phyloP scores from a whole-genome alignment of 495 filamentous ascomycete species.

The Lophiotrema nucula region DNA sequence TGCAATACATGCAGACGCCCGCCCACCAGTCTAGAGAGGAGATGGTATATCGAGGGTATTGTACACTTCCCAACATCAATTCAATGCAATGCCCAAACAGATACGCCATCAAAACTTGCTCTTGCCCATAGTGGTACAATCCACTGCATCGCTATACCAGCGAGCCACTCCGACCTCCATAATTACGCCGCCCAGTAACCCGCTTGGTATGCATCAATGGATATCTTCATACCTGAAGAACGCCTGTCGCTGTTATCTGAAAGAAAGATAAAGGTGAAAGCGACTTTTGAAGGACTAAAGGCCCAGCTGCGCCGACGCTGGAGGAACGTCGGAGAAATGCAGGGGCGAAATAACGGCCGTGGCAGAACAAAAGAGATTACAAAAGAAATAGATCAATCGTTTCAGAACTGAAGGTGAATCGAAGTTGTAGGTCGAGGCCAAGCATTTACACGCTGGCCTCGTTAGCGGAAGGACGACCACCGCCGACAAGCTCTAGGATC shows the following conservation, averaged over 20 bases:
- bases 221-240: neutral
- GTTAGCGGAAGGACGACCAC: conserved; percentile 40
- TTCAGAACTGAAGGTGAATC: conserved; percentile 6
- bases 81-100: conserved; percentile 1
- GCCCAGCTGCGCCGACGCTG: conserved; percentile 15
- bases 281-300: conserved; percentile 10
- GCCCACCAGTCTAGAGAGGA: conserved; percentile 31
- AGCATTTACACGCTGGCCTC: conserved; percentile 5
- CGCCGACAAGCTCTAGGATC: conserved; percentile 83
- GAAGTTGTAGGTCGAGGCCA: neutral
- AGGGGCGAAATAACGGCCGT: conserved; percentile 17
- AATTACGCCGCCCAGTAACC: neutral
- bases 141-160: neutral
- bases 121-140: neutral
- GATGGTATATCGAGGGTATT: conserved; percentile 38
- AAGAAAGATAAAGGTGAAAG: conserved; percentile 6
- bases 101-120: conserved; percentile 7
- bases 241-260: conserved; percentile 26
- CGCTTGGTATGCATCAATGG: neutral
- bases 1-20: no score
- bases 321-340: conserved; percentile 1
- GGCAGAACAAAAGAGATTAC: conserved; percentile 5
- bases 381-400: conserved; percentile 8
- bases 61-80: conserved; percentile 18
- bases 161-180: neutral